These are phyloP conservation scores for Prunus yedoensis DNA, from an alignment of 331 rosid genomes.

Conservation along the genomic window DNA sequence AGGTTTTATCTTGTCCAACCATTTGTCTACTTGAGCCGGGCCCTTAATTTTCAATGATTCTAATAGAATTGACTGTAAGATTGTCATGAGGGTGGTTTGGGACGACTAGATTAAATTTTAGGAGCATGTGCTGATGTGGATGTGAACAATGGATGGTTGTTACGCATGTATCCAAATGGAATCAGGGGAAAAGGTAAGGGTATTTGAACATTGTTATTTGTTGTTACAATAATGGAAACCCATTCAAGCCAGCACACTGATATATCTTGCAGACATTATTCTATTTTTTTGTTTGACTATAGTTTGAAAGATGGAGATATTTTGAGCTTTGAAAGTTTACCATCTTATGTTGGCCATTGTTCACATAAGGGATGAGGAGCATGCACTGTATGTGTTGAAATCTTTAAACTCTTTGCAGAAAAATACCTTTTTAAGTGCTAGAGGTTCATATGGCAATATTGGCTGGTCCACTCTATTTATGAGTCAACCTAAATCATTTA, in stretches of 20 bases:
- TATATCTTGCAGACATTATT: neutral
- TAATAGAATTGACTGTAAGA: neutral
- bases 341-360: neutral
- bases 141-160: neutral
- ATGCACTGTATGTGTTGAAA: neutral
- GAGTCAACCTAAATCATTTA: neutral
- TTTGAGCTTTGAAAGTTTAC: neutral
- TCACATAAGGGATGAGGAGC: neutral
- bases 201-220: neutral
- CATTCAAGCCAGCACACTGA: neutral
- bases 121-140: neutral
- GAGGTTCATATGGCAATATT: neutral
- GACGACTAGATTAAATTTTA: neutral
- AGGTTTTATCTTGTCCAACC: neutral
- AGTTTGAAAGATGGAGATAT: neutral
- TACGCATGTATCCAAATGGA: neutral
- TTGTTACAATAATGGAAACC: neutral
- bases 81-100: constrained; percentile 5
- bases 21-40: neutral
- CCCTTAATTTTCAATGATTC: neutral
- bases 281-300: neutral
- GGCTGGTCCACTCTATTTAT: neutral
- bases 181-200: neutral
- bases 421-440: neutral
- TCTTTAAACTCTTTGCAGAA: neutral